Conservation (phyloP, 306 rosid genomes). For the Dryas drummondii region DNA sequence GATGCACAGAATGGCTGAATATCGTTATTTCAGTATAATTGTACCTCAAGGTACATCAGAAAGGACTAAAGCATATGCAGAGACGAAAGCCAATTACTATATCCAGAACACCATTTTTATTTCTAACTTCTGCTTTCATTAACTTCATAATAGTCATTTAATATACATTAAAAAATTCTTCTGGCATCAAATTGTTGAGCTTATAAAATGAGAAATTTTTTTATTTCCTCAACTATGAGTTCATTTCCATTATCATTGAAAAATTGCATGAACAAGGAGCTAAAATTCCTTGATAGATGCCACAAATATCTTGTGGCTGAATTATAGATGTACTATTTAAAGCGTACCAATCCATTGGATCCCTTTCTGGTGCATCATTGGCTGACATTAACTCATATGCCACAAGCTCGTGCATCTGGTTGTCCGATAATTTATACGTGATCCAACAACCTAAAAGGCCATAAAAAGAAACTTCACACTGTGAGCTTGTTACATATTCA, state of each 20-base stretch:
- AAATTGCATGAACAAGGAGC: background rate
- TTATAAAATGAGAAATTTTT: too few species aligned
- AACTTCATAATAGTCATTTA: too few species aligned
- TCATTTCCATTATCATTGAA: background rate
- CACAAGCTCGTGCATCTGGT: constrained; percentile 61
- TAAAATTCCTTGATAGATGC: background rate
- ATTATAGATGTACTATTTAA: background rate
- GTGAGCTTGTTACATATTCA: background rate
- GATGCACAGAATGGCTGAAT: background rate
- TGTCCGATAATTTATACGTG: constrained; percentile 48
- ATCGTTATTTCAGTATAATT: background rate
- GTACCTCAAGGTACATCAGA: background rate
- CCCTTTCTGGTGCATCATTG: constrained; percentile 93
- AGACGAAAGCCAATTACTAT: background rate
- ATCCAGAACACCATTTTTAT: background rate
- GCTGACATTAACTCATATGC: constrained; percentile 97
- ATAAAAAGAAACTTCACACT: background rate
- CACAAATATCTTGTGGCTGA: background rate
- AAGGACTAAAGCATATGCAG: background rate
- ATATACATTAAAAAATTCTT: too few species aligned
- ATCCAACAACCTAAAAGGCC: constrained; percentile 74
- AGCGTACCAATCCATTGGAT: constrained; percentile 89
- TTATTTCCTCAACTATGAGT: too few species aligned
- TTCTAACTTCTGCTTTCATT: too few species aligned
- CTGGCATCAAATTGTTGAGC: too few species aligned